These are phyloP conservation scores for Rubroshorea leprosula DNA, from an alignment of 345 rosid genomes.

Conservation along the genomic window DNA sequence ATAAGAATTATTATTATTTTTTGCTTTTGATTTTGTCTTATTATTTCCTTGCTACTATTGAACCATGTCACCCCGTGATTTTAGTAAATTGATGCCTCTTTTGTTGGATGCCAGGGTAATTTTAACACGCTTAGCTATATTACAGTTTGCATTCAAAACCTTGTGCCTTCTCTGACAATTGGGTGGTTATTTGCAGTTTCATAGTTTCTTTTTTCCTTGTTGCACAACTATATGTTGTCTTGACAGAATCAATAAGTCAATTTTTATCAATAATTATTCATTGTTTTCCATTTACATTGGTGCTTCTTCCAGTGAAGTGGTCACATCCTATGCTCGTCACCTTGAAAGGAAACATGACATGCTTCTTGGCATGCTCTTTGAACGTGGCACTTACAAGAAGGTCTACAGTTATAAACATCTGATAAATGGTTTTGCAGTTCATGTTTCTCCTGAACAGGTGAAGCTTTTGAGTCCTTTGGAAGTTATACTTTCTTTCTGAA, in stretches of 20 bases:
- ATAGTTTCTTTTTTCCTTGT: slow-evolving; percentile 2
- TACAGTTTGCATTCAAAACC: not conserved
- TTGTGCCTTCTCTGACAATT: slow-evolving; percentile 1
- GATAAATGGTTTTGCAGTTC: slow-evolving; percentile 91
- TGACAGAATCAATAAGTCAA: not conserved
- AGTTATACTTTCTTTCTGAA: not conserved
- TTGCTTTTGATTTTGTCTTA: not conserved
- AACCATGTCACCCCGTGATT: not conserved
- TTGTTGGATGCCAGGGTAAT: not conserved
- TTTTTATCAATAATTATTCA: slow-evolving; percentile 5
- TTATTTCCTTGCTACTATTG: not conserved
- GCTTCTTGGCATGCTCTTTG: slow-evolving; percentile 81
- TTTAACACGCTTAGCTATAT: not conserved
- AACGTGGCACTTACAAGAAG: slow-evolving; percentile 69
- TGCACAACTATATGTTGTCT: not conserved
- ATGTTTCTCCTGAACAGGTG: slow-evolving; percentile 88
- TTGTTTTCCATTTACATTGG: not conserved
- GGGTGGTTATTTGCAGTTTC: not conserved
- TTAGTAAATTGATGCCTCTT: not conserved
- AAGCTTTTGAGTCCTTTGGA: slow-evolving; percentile 16
- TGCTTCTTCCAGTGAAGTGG: slow-evolving; percentile 56
- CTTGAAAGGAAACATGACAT: slow-evolving; percentile 89
- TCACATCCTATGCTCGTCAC: slow-evolving; percentile 75
- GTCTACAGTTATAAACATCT: slow-evolving; percentile 95
- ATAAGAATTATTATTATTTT: too few species aligned